Base-by-base conservation (phyloP, 139 green algal species). In the Coelastrella sp. region DNA sequence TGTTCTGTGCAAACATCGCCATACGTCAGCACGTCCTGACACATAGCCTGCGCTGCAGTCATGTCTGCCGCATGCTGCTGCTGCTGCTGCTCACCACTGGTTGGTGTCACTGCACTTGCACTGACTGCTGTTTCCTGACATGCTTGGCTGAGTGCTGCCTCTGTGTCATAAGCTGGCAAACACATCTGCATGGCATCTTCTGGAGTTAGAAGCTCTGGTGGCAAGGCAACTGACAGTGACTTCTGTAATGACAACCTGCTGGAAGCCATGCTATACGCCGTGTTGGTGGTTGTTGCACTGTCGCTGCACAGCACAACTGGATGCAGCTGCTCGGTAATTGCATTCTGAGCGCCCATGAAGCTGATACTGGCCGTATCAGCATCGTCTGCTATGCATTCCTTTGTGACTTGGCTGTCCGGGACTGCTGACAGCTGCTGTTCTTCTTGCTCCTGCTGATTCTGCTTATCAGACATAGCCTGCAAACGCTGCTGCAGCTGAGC, bases 181-280 rank as follows among this genome's bases (percentile, higher is more conserved):
- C 7, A 27, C 5, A 27, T 23, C 57, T 66, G 17, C 57, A n/a
- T 19, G 17, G 62, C 1, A 15, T 81, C 69, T 8, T 60, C 40
- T 40, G 69, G 69, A 2, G 34, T 41, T 43, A 38, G 40, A 19
- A 43, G 69, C 25, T 13, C 73, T 48, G 73, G 45, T 34, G 73
- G 73, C 23, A 81, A 34, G 5, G 73, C 50, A 34, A 81, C 73
- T 48, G 48, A 68, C 73, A 81, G 73, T 15, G 73, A 81, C 23
- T 50, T 27, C 17, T 66, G 50, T 30, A 81, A 30, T 8, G 73
- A 79, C 23, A 64, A 51, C 75, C 25, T 64, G 15, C 69, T 48
- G 43, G 30, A 30, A 32, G 32, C 40, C n/a, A 23, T 60, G 68
- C 69, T 48, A 66, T 9, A 30, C 27, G 32, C 40, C n/a, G 30